Evolutionary conservation across 495 filamentous ascomycete species (phyloP), one percentile per base, ranked within the genome.

Genomic region (Aspergillus kassunensis): DNA sequence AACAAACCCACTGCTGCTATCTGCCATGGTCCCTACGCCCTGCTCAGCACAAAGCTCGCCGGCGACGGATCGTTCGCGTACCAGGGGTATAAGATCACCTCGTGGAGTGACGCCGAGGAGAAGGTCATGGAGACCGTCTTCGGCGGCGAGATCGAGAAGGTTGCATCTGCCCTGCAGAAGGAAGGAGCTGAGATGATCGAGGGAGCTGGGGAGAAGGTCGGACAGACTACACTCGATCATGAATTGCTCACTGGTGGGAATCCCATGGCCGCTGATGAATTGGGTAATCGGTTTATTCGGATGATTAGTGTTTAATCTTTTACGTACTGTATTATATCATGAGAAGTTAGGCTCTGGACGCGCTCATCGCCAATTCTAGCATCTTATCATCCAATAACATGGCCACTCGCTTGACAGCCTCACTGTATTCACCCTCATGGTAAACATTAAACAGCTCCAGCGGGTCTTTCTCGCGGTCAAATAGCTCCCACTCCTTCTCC

Each of bases 401-500:
- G 15, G 25, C 27, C 19, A 49, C 39, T 1, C 46, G 18, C 33
- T 25, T 12, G 1, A 39, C 46, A 27, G 25, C 46, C 0, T 53
- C 4, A 6, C 18, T 19, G 57, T 74, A 73, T 30, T 56, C 56
- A 1, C 43, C 24, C 2, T 72, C 63, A 27, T 62, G 18, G 37
- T 70, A 73, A 16, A 60, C 59, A 51, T 76, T 76, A 35, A 76
- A 73, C 21, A 76, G 52, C 55, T 76, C 70, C 33, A 74, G 53
- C 10, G 71, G 70, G 57, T 74, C 73, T 44, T 71, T 59, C 12
- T 68, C 45, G 36, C 66, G 65, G 44, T 76, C 73, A 56, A 76
- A 76, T 19, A 76, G 42, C 47, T 76, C 73, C 73, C 72, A 76
- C 56, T 73, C 68, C 39, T 65, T 61, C 29, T 63, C 58, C 25